phyloP scores from a whole-genome alignment of 306 rosid species.

The Urtica urens region DNA sequence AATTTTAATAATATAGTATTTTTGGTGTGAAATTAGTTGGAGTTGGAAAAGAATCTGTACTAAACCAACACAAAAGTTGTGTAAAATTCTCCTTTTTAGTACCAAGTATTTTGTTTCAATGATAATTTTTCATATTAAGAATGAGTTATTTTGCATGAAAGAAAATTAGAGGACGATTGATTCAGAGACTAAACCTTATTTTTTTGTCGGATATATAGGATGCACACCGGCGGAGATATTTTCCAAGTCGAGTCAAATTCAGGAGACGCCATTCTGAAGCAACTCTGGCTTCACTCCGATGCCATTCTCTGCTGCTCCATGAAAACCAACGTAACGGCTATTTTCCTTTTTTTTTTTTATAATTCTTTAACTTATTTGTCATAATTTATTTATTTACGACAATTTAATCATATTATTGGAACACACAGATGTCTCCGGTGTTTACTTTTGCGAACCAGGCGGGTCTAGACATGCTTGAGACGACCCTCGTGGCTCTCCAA shows the following conservation, averaged over 20 bases:
- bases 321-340: conserved; percentile 51
- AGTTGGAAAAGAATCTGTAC: too few relatives aligned
- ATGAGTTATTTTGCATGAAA: too few relatives aligned
- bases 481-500: conserved; percentile 90
- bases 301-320: conserved; percentile 93
- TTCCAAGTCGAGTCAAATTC: conserved; percentile 40
- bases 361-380: background rate
- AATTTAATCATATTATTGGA: too few relatives aligned
- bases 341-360: background rate
- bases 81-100: background rate
- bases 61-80: too few relatives aligned
- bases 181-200: too few relatives aligned
- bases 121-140: too few relatives aligned
- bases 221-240: conserved; percentile 66
- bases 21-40: too few relatives aligned
- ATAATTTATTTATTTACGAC: background rate
- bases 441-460: conserved; percentile 96
- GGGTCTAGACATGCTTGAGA: conserved; percentile 95
- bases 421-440: conserved; percentile 72
- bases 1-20: background rate
- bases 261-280: conserved; percentile 72
- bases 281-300: conserved; percentile 85
- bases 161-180: too few relatives aligned
- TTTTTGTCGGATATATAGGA: conserved; percentile 28
- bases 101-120: too few relatives aligned